Conservation (phyloP, 2,329 filamentous ascomycete genomes). For the Arthroderma sp. region DNA sequence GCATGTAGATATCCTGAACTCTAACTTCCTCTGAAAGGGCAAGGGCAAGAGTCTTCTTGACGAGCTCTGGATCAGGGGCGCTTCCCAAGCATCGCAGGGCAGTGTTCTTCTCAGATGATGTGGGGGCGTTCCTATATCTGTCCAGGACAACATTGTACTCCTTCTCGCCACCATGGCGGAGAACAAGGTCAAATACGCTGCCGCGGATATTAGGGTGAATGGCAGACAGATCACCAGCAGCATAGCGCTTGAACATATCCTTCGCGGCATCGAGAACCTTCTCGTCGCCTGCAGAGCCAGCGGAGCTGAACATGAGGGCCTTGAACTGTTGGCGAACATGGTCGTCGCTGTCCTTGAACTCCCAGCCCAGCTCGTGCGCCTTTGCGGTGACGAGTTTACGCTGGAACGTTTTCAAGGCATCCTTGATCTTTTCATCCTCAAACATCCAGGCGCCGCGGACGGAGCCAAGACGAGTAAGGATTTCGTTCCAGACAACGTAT, state of each 20-base stretch:
- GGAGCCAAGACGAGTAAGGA: constrained; percentile 63
- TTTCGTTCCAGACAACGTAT: constrained; percentile 92
- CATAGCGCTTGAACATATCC: constrained; percentile 81
- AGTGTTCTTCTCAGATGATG: constrained; percentile 81
- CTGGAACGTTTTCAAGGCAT: constrained; percentile 74
- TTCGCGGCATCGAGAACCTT: constrained; percentile 65
- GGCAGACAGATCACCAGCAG: constrained; percentile 61
- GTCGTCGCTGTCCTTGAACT: constrained; percentile 69
- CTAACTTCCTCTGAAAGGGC: constrained; percentile 72
- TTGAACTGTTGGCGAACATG: constrained; percentile 94
- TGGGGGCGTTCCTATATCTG: constrained; percentile 61
- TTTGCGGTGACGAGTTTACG: constrained; percentile 62
- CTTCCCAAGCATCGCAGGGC: constrained; percentile 73
- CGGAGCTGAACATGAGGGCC: constrained; percentile 71
- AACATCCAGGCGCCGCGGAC: constrained; percentile 81
- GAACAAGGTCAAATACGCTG: constrained; percentile 70
- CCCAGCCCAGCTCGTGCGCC: constrained; percentile 79
- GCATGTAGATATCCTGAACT: constrained; percentile 88
- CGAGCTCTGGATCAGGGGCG: constrained; percentile 62
- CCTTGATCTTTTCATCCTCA: constrained; percentile 56
- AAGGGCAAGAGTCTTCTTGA: constrained; percentile 65
- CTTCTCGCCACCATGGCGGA: constrained; percentile 72
- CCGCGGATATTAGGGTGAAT: constrained; percentile 85
- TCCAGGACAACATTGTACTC: constrained; percentile 71
- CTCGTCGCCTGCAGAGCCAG: constrained; percentile 69